phyloP scores from a whole-genome alignment of 768 basidiomycete species.

The Tricholoma hemisulphureum region DNA sequence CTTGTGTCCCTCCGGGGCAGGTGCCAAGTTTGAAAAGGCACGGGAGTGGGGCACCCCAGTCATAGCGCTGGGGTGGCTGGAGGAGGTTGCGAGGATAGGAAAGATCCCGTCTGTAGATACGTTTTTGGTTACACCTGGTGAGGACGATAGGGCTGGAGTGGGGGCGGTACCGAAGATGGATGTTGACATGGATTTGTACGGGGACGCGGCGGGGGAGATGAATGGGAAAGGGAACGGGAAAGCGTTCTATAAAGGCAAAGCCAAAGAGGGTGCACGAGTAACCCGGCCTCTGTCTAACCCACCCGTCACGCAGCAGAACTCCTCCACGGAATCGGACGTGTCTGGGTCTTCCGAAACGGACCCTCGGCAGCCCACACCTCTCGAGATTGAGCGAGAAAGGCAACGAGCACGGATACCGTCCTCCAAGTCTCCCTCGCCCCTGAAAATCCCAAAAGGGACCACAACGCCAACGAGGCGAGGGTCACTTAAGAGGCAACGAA shows the following conservation, averaged over 20 bases:
- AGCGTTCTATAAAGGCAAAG: slow-evolving; percentile 29
- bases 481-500: slow-evolving; percentile 12
- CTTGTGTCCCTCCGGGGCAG: slow-evolving; percentile 67
- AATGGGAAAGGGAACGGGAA: slow-evolving; percentile 19
- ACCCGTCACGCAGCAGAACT: slow-evolving; percentile 7
- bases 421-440: slow-evolving; percentile 54
- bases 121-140: not conserved
- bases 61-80: slow-evolving; percentile 71
- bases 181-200: slow-evolving; percentile 4
- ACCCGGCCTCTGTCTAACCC: not conserved
- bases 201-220: not conserved
- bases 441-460: slow-evolving; percentile 39
- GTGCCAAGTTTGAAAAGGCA: slow-evolving; percentile 79
- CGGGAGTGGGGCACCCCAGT: slow-evolving; percentile 75
- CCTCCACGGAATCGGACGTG: slow-evolving; percentile 5
- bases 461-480: not conserved
- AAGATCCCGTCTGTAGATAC: slow-evolving; percentile 33
- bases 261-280: slow-evolving; percentile 22
- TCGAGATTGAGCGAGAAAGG: slow-evolving; percentile 25
- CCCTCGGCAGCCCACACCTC: slow-evolving; percentile 15
- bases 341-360: slow-evolving; percentile 4
- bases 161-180: not conserved
- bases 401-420: slow-evolving; percentile 49
- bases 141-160: no score
- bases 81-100: slow-evolving; percentile 54